Evolutionary conservation across 2,329 filamentous ascomycete species (phyloP), one percentile per base, ranked within the genome.

Genomic region (Talaromyces pinophilus): DNA sequence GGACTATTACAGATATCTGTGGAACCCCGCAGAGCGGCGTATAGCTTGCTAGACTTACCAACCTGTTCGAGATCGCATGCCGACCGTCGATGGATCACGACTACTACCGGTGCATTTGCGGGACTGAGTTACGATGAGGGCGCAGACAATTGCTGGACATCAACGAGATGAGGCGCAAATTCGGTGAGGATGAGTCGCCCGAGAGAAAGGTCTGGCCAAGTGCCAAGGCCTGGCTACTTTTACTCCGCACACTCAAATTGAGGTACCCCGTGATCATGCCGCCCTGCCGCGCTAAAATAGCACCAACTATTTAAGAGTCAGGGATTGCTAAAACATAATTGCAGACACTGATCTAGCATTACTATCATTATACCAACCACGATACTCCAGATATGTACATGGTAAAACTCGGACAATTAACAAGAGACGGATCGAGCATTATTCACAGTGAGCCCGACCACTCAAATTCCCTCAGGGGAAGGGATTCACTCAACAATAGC

Each of bases 1-100:
- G 19, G 19, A 19, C 30, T n/a, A 5, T 11, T 38, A 25, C n/a
- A 40, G 52, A 35, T 38, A 57, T 8, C 19, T 38, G 15, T 40
- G 35, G 42, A 25, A 15, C 19, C 38, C 35, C 42, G 33, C 35
- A 63, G 60, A 59, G 62, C 46, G 63, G 55, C 57, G 17, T 25
- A 30, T 25, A 7, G 48, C 38, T 44, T 59, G 59, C 22, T 48
- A 33, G 35, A 76, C 78, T 67, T 70, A 80, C 78, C 78, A 80
- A 71, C 78, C 78, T 72, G 78, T 80, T 72, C 78, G 72, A 69
- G 78, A 80, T 74, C 78, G 78, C 78, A 80, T 80, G 71, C 74
- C 76, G 74, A 65, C 62, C 44, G 52, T 59, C 46, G 42, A 44
- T 62, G 8, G 55, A 60, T 33, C 33, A 38, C 17, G 61, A 57